phyloP scores from a whole-genome alignment of 192 early-diverging fungal genomes.

The Spizellomyces punctatus region DNA sequence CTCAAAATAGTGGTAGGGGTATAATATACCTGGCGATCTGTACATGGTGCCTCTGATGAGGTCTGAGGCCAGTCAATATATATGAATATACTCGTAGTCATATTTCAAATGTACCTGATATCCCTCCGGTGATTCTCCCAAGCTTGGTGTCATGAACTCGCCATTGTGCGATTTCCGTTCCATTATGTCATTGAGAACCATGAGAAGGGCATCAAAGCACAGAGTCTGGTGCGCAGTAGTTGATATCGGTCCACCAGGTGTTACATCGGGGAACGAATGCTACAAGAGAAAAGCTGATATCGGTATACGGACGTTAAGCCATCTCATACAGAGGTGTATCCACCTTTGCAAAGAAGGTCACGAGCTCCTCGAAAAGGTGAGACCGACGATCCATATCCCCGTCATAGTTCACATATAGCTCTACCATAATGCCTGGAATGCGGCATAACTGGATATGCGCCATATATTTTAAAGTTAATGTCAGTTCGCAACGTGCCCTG shows the following conservation, averaged over 20 bases:
- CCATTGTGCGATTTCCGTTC: not conserved
- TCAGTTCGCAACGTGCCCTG: not conserved
- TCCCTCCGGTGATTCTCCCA: too few relatives aligned
- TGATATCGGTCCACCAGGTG: conserved; percentile 58
- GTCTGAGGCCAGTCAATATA: too few relatives aligned
- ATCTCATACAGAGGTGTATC: not conserved
- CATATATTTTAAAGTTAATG: not conserved
- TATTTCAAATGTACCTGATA: too few relatives aligned
- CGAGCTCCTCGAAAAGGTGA: conserved; percentile 86
- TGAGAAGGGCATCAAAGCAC: conserved; percentile 72
- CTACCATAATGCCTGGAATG: conserved; percentile 75
- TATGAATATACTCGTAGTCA: too few relatives aligned
- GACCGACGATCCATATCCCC: conserved; percentile 74
- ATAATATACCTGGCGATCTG: too few relatives aligned
- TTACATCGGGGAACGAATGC: conserved; percentile 75
- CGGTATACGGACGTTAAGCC: not conserved
- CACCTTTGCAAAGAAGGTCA: conserved; percentile 78
- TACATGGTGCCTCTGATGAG: too few relatives aligned
- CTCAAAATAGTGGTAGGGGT: not conserved
- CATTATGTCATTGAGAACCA: conserved; percentile 30
- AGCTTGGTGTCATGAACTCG: too few relatives aligned
- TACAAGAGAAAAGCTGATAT: conserved; percentile 1
- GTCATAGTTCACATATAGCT: conserved; percentile 96
- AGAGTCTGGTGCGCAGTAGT: conserved; percentile 58
- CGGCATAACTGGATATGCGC: conserved; percentile 57